A percentile compares a stretch with the other conserved stretches of the same genome.
Evolutionary conservation across 2,329 filamentous ascomycete genomes (phyloP).

Genomic region (Sporothrix pseudoabietina): DNA sequence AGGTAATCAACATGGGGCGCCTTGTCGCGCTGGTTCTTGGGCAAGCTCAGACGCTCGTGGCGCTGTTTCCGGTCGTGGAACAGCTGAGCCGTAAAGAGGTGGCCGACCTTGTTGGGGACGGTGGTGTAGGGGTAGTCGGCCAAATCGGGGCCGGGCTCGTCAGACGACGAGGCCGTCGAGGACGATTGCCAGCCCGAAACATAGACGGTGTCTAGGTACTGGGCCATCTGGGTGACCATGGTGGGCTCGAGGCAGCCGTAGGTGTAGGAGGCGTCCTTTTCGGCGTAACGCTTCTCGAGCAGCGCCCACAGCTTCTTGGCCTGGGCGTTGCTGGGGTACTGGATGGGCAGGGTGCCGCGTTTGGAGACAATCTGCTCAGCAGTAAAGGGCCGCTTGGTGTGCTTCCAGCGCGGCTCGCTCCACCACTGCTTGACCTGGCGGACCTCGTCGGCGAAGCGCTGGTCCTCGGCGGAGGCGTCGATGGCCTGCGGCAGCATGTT

Average conservation of each 20-base stretch:
- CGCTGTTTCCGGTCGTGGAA: constrained; percentile 99
- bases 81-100: constrained; percentile 96
- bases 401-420: constrained; percentile 86
- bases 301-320: constrained; percentile 95
- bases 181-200: constrained; percentile 99
- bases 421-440: constrained; percentile 92
- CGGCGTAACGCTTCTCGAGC: constrained; percentile 79
- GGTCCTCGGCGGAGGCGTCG: constrained; percentile 60
- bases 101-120: constrained; percentile 96
- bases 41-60: constrained; percentile 81
- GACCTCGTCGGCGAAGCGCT: constrained; percentile 79
- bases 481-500: constrained; percentile 63
- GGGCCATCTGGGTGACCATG: constrained; percentile 99
- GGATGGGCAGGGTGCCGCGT: constrained; percentile 84
- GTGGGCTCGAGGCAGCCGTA: constrained; percentile 97
- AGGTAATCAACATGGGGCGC: constrained; percentile 88
- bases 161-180: constrained; percentile 89
- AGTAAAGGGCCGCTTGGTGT: constrained; percentile 90
- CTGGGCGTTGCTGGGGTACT: constrained; percentile 86
- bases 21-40: constrained; percentile 67
- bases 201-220: constrained; percentile 97
- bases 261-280: constrained; percentile 82
- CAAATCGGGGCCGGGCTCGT: constrained; percentile 96
- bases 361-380: constrained; percentile 97
- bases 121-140: constrained; percentile 98